These are phyloP conservation scores for Lactuca sativa DNA, from an alignment of 129 eudicot genomes.

Conservation along the genomic window DNA sequence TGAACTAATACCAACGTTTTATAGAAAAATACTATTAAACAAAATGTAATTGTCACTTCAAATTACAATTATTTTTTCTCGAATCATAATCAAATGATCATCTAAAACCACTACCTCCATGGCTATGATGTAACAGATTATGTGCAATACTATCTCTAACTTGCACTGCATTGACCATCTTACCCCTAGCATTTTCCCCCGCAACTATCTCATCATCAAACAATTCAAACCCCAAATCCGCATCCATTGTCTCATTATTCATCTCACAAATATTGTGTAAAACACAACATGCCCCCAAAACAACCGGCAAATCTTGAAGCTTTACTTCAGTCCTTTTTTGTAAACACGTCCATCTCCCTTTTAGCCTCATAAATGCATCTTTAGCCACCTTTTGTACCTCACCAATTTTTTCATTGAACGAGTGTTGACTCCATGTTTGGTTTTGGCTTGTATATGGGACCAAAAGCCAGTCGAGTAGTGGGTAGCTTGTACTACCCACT, in stretches of 20 bases:
- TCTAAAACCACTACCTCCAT: constrained; percentile 10
- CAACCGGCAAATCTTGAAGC: constrained; percentile 76
- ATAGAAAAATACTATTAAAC: background rate
- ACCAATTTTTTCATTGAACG: constrained; percentile 56
- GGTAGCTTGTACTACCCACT: constrained; percentile 48
- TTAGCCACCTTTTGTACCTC: constrained; percentile 55
- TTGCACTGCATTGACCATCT: constrained; percentile 45
- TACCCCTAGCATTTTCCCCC: constrained; percentile 44
- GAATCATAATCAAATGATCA: background rate
- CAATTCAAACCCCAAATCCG: constrained; percentile 45
- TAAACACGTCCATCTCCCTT: constrained; percentile 74
- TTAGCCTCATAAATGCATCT: constrained; percentile 63
- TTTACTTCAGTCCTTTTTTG: constrained; percentile 82
- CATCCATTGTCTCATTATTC: constrained; percentile 45
- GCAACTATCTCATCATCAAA: constrained; percentile 56
- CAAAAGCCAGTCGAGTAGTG: constrained; percentile 62
- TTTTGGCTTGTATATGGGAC: constrained; percentile 68
- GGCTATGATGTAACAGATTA: constrained; percentile 50
- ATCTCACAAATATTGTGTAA: constrained; percentile 81
- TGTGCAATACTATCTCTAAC: constrained; percentile 77
- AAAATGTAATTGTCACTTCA: background rate
- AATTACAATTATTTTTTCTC: constrained; percentile 14
- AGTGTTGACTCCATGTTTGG: constrained; percentile 71
- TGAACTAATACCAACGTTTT: background rate
- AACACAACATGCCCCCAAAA: constrained; percentile 79